Evolutionary conservation across 306 rosid species (phyloP), one percentile per base, ranked within the genome.

Genomic region (Vachellia collinsii): DNA sequence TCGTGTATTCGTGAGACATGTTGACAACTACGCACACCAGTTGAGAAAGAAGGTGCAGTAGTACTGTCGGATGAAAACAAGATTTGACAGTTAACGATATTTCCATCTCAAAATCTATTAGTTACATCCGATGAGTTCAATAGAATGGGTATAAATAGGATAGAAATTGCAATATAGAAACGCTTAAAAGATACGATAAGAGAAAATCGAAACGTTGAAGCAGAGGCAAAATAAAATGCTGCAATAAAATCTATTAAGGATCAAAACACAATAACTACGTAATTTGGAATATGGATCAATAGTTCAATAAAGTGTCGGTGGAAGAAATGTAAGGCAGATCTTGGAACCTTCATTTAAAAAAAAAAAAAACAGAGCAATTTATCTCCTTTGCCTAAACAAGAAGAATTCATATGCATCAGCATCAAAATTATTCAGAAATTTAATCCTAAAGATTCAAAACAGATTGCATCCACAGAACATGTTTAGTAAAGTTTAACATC

Each of bases 81-180:
- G 68, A 59, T 76, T 20, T 58, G 19, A 41, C 56, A 23, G 19
- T 37, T 48, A 51, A 13, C 61, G 63, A 77, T 39, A 44, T 5
- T 29, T 29, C 34, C 25, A 56, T 56, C 25, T 39, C n/a, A 12
- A 78, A 53, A 42, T 36, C 69, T 39, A 62, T 38, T 62, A 37
- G 74, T 59, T 23, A 54, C 79, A 62, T 44, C 70, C 4, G 68
- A 82, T 82, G 62, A 72, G 71, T 70, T 78, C 77, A 70, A 48
- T 53, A 25, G 79, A 72, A 66, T 7, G 17, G 17, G 54, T 23
- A 64, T 20, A 51, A 56, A 64, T 46, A 22, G 70, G 50, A 58
- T 46, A 72, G 63, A 72, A 84, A 76, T 53, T 3, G 41, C 41
- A 74, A 75, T n/a, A 53, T 41, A 62, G 16, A 70, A 41, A 4